These are phyloP conservation scores for Xylaria cubensis DNA, from an alignment of 495 filamentous ascomycete species.

Conservation along the genomic window DNA sequence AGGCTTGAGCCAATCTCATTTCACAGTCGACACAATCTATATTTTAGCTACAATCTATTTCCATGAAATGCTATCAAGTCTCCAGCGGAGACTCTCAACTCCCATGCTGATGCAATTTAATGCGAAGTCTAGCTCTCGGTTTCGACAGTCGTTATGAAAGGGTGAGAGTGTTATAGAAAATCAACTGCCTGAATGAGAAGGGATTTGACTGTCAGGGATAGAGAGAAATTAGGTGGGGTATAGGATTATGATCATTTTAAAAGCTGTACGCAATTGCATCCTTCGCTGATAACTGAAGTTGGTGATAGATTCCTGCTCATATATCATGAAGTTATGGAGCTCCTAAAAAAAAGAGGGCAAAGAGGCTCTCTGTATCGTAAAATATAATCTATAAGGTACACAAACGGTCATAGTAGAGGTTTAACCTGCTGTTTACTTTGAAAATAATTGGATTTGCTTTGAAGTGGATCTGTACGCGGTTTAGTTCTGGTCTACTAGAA, in stretches of 20 bases:
- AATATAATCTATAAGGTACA: too few relatives aligned
- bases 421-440: background rate
- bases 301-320: background rate
- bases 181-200: too few relatives aligned
- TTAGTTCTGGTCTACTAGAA: background rate
- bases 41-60: too few relatives aligned
- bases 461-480: background rate
- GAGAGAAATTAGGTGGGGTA: constrained; percentile 13
- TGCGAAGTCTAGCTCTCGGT: background rate
- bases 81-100: too few relatives aligned
- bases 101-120: background rate
- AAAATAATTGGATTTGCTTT: background rate
- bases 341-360: background rate
- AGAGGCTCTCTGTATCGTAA: background rate
- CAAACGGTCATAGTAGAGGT: background rate
- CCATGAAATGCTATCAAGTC: too few relatives aligned
- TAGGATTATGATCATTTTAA: constrained; percentile 5
- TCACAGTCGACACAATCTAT: too few relatives aligned
- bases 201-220: background rate
- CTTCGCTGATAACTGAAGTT: background rate
- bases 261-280: background rate
- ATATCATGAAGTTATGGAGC: background rate
- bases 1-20: background rate
- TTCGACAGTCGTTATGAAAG: background rate
- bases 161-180: background rate